phyloP scores from a whole-genome alignment of 2,329 filamentous ascomycete species.

The Penicillium sp. region DNA sequence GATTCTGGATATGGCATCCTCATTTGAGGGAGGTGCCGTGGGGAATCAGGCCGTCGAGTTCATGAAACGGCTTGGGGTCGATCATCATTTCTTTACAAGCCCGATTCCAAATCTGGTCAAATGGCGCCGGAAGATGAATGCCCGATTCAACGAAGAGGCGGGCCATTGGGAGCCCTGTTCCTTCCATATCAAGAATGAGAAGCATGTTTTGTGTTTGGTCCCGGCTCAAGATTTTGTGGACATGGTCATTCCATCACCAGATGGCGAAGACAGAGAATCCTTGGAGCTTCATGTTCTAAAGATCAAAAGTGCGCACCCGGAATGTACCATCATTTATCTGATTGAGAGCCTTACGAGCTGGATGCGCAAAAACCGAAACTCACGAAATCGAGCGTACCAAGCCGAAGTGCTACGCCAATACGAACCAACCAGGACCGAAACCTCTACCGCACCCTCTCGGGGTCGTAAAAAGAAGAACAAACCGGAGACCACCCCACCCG shows the following conservation, averaged over 20 bases:
- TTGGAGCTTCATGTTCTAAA: constrained; percentile 63
- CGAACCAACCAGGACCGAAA: constrained; percentile 35
- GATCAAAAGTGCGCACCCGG: constrained; percentile 59
- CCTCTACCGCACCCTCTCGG: constrained; percentile 19
- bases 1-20: constrained; percentile 71
- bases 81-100: constrained; percentile 44
- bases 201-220: constrained; percentile 66
- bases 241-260: constrained; percentile 52
- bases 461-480: constrained; percentile 44
- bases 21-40: constrained; percentile 54
- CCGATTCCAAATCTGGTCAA: constrained; percentile 59
- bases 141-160: constrained; percentile 63
- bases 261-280: constrained; percentile 48
- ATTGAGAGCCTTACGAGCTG: constrained; percentile 70
- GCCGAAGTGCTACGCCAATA: constrained; percentile 63
- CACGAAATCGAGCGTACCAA: constrained; percentile 69
- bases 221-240: constrained; percentile 69
- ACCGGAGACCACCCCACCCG: constrained; percentile 50
- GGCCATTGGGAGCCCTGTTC: constrained; percentile 68
- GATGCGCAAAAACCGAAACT: constrained; percentile 70
- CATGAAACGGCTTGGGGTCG: constrained; percentile 48
- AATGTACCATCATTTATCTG: constrained; percentile 66
- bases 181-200: constrained; percentile 56
- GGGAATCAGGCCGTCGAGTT: constrained; percentile 49
- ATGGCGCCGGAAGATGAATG: constrained; percentile 71